Percentiles rank a stretch among this genome's conserved stretches.
phyloP scores from a whole-genome alignment of 177 flowering plant genomes.

The Vitis hybrid region DNA sequence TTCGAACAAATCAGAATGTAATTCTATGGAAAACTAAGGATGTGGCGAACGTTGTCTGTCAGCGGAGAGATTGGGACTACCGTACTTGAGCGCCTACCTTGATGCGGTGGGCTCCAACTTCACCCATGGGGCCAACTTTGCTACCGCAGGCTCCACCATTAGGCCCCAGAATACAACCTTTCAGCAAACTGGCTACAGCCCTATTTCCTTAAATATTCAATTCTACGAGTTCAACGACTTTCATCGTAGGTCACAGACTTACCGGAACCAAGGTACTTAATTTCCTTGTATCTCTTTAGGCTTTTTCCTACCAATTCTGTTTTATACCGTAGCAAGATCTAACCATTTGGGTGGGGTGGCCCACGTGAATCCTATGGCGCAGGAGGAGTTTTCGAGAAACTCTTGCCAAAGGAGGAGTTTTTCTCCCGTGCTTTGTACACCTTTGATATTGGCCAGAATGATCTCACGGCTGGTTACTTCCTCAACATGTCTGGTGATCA shows the following conservation, averaged over 20 bases:
- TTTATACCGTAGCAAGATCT: too few relatives aligned
- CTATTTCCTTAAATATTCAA: slow-evolving; percentile 73
- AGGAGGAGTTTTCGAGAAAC: slow-evolving; percentile 52
- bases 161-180: slow-evolving; percentile 67
- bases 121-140: slow-evolving; percentile 85
- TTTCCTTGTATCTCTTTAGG: too few relatives aligned
- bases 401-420: slow-evolving; percentile 54
- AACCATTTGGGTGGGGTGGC: too few relatives aligned
- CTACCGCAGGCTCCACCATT: slow-evolving; percentile 70
- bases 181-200: slow-evolving; percentile 68
- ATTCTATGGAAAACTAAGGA: too few relatives aligned
- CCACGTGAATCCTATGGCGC: background rate
- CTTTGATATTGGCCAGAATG: slow-evolving; percentile 92
- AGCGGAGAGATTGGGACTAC: slow-evolving; percentile 72
- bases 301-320: too few relatives aligned
- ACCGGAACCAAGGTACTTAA: slow-evolving; percentile 38
- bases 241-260: slow-evolving; percentile 42
- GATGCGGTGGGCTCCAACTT: slow-evolving; percentile 77
- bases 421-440: slow-evolving; percentile 74
- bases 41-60: slow-evolving; percentile 7
- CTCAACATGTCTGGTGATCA: slow-evolving; percentile 52
- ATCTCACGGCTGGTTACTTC: slow-evolving; percentile 67
- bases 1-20: too few relatives aligned
- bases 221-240: slow-evolving; percentile 57
- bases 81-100: slow-evolving; percentile 64